phyloP scores from a whole-genome alignment of 371 early-diverging fungal genomes.

The Lichtheimia ornata region DNA sequence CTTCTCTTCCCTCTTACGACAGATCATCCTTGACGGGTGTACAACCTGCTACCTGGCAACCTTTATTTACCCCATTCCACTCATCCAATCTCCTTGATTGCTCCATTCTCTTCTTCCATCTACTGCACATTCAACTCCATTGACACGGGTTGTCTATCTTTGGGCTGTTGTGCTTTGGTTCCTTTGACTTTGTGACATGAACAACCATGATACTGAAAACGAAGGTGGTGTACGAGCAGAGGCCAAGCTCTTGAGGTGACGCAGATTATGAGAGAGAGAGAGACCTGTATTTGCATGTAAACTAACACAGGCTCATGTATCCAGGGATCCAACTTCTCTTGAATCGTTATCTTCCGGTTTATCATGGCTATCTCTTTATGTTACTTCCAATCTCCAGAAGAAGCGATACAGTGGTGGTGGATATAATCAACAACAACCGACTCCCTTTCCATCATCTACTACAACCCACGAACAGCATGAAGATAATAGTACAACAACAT shows the following conservation, averaged over 20 bases:
- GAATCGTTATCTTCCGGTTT: constrained; percentile 61
- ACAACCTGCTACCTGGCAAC: no score
- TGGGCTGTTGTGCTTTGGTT: no score
- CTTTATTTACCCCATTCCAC: no score
- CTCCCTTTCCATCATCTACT: constrained; percentile 14
- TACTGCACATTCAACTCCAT: background rate
- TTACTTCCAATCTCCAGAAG: constrained; percentile 50
- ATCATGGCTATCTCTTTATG: constrained; percentile 58
- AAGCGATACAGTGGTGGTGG: constrained; percentile 14
- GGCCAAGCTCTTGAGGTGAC: constrained; percentile 45
- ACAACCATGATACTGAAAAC: no score
- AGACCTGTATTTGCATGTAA: no score
- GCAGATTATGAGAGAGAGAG: no score
- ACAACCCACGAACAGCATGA: constrained; percentile 22
- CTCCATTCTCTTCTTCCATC: background rate
- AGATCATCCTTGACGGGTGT: no score
- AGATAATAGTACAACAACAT: background rate
- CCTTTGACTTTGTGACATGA: no score
- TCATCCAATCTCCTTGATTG: background rate
- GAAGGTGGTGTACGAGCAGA: constrained; percentile 46
- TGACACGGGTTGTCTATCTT: no score
- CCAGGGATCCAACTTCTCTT: constrained; percentile 61
- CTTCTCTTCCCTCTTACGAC: no score
- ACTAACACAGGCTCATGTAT: no score
- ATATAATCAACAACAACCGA: constrained; percentile 8